Conservation (phyloP, 2,329 filamentous ascomycete genomes). For the Lithohypha guttulata region DNA sequence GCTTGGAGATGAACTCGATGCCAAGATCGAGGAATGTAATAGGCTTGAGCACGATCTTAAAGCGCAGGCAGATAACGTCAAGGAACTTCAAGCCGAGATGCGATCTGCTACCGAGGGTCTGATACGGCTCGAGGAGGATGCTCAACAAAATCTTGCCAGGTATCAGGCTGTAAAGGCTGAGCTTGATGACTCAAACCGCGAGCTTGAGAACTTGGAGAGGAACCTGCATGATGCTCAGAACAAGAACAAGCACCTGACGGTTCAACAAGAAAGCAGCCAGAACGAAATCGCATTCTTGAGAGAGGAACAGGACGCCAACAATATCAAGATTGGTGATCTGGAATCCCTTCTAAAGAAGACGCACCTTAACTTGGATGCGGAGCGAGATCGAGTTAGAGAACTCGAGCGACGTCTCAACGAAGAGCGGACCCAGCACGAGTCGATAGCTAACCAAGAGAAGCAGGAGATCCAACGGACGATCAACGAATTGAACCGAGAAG, state of each 20-base stretch:
- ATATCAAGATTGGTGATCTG: conserved; percentile 92
- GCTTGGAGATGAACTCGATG: conserved; percentile 55
- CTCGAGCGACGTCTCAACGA: conserved; percentile 64
- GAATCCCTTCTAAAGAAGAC: conserved; percentile 70
- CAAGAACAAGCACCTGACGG: conserved; percentile 76
- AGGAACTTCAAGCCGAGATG: conserved; percentile 88
- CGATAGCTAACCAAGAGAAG: conserved; percentile 79
- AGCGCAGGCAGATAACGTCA: conserved; percentile 74
- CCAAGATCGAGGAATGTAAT: conserved; percentile 59
- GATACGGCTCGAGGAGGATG: conserved; percentile 79
- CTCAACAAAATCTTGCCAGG: conserved; percentile 63
- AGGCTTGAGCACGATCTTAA: conserved; percentile 60
- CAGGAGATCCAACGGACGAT: conserved; percentile 89
- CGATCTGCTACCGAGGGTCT: conserved; percentile 79
- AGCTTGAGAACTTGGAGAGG: conserved; percentile 76
- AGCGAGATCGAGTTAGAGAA: conserved; percentile 64
- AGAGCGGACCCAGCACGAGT: conserved; percentile 76
- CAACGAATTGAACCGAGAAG: conserved; percentile 82
- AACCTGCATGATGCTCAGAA: conserved; percentile 74
- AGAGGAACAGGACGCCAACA: conserved; percentile 93
- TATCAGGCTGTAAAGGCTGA: conserved; percentile 78
- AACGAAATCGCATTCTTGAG: conserved; percentile 89
- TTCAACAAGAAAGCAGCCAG: conserved; percentile 87
- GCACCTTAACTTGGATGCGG: conserved; percentile 71
- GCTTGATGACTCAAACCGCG: conserved; percentile 69